phyloP scores from a whole-genome alignment of 192 early-diverging fungal species.

The Coemansia javaensis region DNA sequence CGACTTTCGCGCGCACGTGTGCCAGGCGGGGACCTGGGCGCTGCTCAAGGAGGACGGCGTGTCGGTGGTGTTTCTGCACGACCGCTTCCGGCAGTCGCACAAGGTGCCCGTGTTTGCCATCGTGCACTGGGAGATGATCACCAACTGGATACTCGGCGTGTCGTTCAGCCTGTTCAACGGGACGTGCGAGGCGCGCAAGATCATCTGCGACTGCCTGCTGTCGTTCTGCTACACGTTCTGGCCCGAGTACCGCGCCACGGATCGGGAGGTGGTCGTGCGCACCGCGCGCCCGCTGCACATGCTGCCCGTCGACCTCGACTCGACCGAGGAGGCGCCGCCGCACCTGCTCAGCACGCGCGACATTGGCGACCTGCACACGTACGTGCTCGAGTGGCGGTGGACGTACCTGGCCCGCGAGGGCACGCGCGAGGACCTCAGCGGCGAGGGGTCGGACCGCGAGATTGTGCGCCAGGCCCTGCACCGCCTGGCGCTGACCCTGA shows the following conservation, averaged over 20 bases:
- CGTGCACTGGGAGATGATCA: slow-evolving; percentile 39
- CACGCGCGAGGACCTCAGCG: slow-evolving; percentile 32
- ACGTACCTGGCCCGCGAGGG: slow-evolving; percentile 48
- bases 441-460: slow-evolving; percentile 44
- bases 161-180: slow-evolving; percentile 43
- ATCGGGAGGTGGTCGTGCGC: slow-evolving; percentile 28
- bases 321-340: slow-evolving; percentile 5
- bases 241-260: slow-evolving; percentile 18
- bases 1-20: slow-evolving; percentile 44
- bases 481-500: slow-evolving; percentile 37
- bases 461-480: slow-evolving; percentile 47
- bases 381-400: slow-evolving; percentile 51
- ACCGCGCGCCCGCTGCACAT: slow-evolving; percentile 44
- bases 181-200: slow-evolving; percentile 32
- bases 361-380: slow-evolving; percentile 47
- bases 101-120: slow-evolving; percentile 32
- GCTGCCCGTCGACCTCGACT: slow-evolving; percentile 38
- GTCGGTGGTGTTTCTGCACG: slow-evolving; percentile 44
- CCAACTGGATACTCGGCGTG: slow-evolving; percentile 44
- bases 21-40: slow-evolving; percentile 42
- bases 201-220: slow-evolving; percentile 42
- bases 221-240: slow-evolving; percentile 28
- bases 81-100: slow-evolving; percentile 26
- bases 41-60: slow-evolving; percentile 24
- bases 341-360: slow-evolving; percentile 39